Evolutionary conservation across 2,329 filamentous ascomycete species (phyloP), one percentile per base, ranked within the genome.

Genomic region (Stemphylium beticola): DNA sequence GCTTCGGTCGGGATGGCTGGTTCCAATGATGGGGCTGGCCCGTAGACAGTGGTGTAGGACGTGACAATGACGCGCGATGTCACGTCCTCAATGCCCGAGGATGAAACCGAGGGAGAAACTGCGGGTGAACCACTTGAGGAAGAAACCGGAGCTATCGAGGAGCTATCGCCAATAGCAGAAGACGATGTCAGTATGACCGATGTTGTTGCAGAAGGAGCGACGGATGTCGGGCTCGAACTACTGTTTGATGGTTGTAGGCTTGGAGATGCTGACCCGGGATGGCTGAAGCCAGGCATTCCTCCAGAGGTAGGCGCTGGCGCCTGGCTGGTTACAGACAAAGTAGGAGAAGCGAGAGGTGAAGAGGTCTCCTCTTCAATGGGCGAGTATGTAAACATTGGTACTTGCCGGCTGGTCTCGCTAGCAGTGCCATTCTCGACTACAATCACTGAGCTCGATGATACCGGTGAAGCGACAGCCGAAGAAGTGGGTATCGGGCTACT

Each of bases 31-130:
- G 55, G 22, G 17, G 51, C 36, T 10, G 67, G 65, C 5, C 55
- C 60, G 17, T 57, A 64, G 3, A 72, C 56, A 11, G 71, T 72
- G 4, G 67, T 71, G 50, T 67, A 73, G 41, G 67, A 55, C 1
- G 65, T 73, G 29, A 73, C 59, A 34, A 66, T 45, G 12, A 65
- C 39, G 14, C 54, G 60, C 10, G 61, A 57, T 26, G 62, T 60
- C 24, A 59, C 53, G 11, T 61, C 55, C 14, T 38, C 24, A 14
- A 31, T 17, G 1, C 31, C 48, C 6, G 57, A 48, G 15, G 45
- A 29, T 18, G 57, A 40, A 20, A 8, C 15, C 31, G 50, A 40
- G 2, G 37, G 15, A 24, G n/a, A 11, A 8, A 20, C 24, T 26
- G 17, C 36, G 9, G 49, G 26, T 8, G 53, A 47, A 15, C 37